Evolutionary conservation across 495 filamentous ascomycete genomes (phyloP).

Genomic region (Annulohypoxylon maeteangense): DNA sequence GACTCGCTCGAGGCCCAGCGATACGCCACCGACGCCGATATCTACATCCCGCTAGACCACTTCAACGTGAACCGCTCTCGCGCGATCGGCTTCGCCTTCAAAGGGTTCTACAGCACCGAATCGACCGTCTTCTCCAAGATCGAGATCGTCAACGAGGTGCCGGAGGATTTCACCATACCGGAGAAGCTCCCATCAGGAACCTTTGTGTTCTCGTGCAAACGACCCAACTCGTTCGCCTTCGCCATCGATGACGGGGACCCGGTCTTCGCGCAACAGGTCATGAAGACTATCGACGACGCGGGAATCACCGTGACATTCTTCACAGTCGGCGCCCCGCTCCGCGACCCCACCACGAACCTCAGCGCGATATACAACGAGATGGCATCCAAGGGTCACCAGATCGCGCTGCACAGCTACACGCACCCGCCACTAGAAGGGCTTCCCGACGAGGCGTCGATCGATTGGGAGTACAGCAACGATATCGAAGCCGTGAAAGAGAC

Average conservation of each 20-base stretch:
- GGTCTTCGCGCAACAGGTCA: conserved; percentile 68
- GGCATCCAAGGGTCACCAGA: conserved; percentile 73
- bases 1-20: conserved; percentile 76
- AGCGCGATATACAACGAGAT: conserved; percentile 74
- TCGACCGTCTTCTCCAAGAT: conserved; percentile 66
- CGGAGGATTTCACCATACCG: conserved; percentile 62
- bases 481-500: conserved; percentile 65
- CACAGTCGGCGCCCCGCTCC: conserved; percentile 73
- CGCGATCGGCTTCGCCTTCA: conserved; percentile 72
- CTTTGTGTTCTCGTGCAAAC: conserved; percentile 72
- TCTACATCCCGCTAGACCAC: conserved; percentile 80
- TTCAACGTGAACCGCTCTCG: conserved; percentile 72
- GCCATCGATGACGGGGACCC: conserved; percentile 84
- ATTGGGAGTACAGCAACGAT: conserved; percentile 75
- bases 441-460: conserved; percentile 65
- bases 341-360: conserved; percentile 68
- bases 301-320: conserved; percentile 80
- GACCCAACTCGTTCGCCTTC: conserved; percentile 80
- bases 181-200: conserved; percentile 70
- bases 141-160: conserved; percentile 70
- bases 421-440: conserved; percentile 81
- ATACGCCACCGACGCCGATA: conserved; percentile 68
- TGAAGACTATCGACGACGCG: conserved; percentile 71
- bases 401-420: conserved; percentile 78
- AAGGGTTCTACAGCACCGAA: conserved; percentile 71